Evolutionary conservation across 2,329 filamentous ascomycete species (phyloP), one percentile per base, ranked within the genome.

Genomic region (Podosphaera xanthii): DNA sequence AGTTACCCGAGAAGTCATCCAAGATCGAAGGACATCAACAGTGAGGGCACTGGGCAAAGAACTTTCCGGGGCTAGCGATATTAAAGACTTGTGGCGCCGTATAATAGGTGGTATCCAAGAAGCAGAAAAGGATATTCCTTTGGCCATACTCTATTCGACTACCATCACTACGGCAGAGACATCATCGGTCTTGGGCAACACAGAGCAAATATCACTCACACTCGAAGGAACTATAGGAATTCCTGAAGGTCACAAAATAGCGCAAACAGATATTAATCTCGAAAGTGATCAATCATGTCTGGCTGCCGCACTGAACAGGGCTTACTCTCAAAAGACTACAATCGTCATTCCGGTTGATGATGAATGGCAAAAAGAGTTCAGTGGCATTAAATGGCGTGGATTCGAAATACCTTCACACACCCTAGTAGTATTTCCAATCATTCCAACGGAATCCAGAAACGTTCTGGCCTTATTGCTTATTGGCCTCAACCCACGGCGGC

Each of bases 381-480:
- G 83, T 44, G 84, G 82, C 0, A 74, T 92, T 31, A 71, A 82
- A 58, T 84, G 80, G 76, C 75, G 83, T 64, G 85, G 86, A 0
- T 86, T 86, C 63, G 82, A 81, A 1, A 83, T 89, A 63, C 75
- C 81, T 3, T 86, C 83, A 60, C 77, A 76, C 14, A 81, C 83
- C 0, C 79, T 87, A 14, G 84, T 91, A 3, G 76, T 91, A 1
- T 87, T 87, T 65, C 86, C 87, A 0, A 83, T 94, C 14, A 82
- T 88, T 65, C 84, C 86, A 0, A 90, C 84, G 0, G 75, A 81
- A 1, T 82, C 81, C 2, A 85, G 89, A 59, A 78, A 77, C 1
- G 82, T 86, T 0, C 77, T 89, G 0, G 87, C 87, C 0, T 92
- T 92, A 66, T 75, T 92, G 7, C 78, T 92, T 2, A 75, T 92